Base-by-base conservation (phyloP, 176 grass and related monocot genomes). In the Triticum urartu region DNA sequence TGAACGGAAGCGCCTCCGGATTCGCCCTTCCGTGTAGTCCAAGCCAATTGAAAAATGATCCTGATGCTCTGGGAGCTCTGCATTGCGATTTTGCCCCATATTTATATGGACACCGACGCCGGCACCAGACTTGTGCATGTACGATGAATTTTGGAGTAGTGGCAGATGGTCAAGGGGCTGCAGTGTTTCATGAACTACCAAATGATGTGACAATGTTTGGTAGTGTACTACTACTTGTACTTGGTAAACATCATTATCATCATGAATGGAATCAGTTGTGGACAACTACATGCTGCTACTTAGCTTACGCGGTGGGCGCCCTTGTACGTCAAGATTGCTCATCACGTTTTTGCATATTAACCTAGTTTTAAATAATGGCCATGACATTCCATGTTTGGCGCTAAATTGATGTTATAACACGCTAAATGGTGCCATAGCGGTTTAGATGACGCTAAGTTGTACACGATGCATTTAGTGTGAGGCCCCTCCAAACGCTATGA, bases 71-170 rank as follows among this genome's bases (percentile, higher is more conserved):
- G 62, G 47, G 36, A 81, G 83, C 60, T 42, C 45, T 36, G 40
- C 9, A 43, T 83, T 39, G 5, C 33, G 12, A 21, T 87, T 91
- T 87, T 45, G 58, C 14, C 34, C 13, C 18, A 7, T 30, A 25
- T 79, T 30, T 56, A 5, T 21, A 9, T 45, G 9, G n/a, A 47
- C 5, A 0, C 0, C 2, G 25, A 64, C 11, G 5, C 26, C 13
- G 7, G 15, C 12, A 4, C n/a, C 34, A 15, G 5, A 11, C 21
- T 47, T 60, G 47, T 61, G 4, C 35, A 32, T 40, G 52, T 67
- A 25, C 34, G 79, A 38, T 76, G 9, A 35, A 54, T 86, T 75
- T 89, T 85, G 59, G 42, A 80, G 24, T 20, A 52, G 71, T 33
- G 2, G 64, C 3, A 9, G 63, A n/a, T 68, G 13, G 39, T 48